A percentile compares a stretch with the other conserved stretches of the same genome.
These are phyloP conservation scores for Ophiostoma angusticollis DNA, from an alignment of 2,329 filamentous ascomycete species.

Conservation along the genomic window DNA sequence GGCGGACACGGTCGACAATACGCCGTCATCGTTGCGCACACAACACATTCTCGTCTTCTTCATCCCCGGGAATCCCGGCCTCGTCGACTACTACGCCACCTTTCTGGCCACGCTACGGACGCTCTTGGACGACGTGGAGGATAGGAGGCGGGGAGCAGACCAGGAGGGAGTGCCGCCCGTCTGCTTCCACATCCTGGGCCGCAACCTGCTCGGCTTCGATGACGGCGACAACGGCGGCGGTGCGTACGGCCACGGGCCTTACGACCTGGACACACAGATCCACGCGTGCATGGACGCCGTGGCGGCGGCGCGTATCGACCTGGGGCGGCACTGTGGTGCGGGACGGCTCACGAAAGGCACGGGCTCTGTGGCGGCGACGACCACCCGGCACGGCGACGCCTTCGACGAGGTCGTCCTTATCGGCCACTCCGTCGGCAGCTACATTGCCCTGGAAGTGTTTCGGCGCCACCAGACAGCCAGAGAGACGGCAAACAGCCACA, in stretches of 20 bases:
- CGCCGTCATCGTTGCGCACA: not conserved
- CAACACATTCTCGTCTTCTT: constrained; percentile 48
- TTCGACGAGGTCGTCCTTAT: constrained; percentile 52
- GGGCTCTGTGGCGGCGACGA: not conserved
- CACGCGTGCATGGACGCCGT: constrained; percentile 27
- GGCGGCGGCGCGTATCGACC: constrained; percentile 18
- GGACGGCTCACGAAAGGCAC: too few relatives aligned
- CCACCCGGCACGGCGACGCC: constrained; percentile 19
- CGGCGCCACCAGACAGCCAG: constrained; percentile 32
- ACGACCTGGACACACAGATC: constrained; percentile 42
- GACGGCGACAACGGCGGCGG: constrained; percentile 39
- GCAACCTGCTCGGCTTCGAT: constrained; percentile 45
- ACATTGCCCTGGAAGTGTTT: constrained; percentile 57
- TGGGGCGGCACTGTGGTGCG: constrained; percentile 19
- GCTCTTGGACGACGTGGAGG: constrained; percentile 34
- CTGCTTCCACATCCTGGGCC: constrained; percentile 43
- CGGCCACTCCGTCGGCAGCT: constrained; percentile 63
- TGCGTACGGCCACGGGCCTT: constrained; percentile 26
- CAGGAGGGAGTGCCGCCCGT: constrained; percentile 13
- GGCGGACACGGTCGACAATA: not conserved
- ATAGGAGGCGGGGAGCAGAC: constrained; percentile 7
- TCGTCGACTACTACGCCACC: constrained; percentile 58
- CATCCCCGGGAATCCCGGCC: constrained; percentile 64
- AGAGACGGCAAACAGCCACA: not conserved
- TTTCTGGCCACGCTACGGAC: constrained; percentile 49